Evolutionary conservation across 2,329 filamentous ascomycete genomes (phyloP), one percentile per base, ranked within the genome.

Genomic region (Talaromyces sp.): DNA sequence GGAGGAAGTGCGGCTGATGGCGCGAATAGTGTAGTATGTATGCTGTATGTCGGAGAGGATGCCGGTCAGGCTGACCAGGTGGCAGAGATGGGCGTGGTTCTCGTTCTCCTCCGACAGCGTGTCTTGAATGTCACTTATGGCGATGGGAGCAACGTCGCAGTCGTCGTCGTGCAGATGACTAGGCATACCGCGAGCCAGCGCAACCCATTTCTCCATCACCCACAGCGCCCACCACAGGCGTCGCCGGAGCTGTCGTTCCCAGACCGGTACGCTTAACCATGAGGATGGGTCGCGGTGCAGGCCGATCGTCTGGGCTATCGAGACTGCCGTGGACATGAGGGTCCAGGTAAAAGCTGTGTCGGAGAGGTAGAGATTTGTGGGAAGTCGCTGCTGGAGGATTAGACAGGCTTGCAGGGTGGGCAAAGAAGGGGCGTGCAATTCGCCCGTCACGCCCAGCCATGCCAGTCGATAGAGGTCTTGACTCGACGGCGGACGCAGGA

Each of bases 191-290:
- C 55, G 55, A 16, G 55, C 34, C 8, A 57, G 55, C 12, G 55
- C 34, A 31, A 57, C 36, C 55, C 55, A 57, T 57, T 57, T 57
- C 27, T 57, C 55, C 55, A 57, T 47, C 16, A 30, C n/a, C 55
- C 55, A 57, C 18, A 57, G 8, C n/a, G 55, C 55, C 55, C 55
- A 57, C 55, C 55, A 57, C 10, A 57, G 23, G 8, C 55, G 55
- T 57, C 55, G 55, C 36, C 55, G 55, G n/a, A 57, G 55, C 14
- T 47, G 55, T 18, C 55, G 55, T 40, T 57, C 55, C 55, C 55
- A 57, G 12, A 36, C 16, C 8, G 55, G 55, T 27, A 57, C 34
- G 28, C 18, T 28, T 6, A 57, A n/a, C 55, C 55, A 57, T 31
- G 55, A 14, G 16, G 55, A 57, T 14, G 55, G 55, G 55, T 57